phyloP scores from a whole-genome alignment of 116 monocot genomes.

The Papilionanthe hybrid region DNA sequence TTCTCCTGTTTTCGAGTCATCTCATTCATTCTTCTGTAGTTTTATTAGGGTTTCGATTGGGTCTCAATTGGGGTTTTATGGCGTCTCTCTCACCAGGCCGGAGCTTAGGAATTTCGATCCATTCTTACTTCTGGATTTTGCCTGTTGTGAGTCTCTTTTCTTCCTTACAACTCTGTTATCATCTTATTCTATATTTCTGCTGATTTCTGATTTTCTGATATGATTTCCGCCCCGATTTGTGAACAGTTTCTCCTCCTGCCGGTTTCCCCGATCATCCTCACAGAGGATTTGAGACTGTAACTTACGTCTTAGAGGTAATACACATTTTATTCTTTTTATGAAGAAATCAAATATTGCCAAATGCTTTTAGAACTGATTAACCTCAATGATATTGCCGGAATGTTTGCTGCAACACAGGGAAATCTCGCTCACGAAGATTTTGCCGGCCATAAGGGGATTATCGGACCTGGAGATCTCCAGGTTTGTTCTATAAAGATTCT shows the following conservation, averaged over 20 bases:
- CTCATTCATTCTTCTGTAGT: neutral
- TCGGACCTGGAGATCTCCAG: constrained; percentile 72
- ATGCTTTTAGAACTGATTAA: too few relatives aligned
- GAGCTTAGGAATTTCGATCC: constrained; percentile 85
- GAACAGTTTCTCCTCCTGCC: constrained; percentile 60
- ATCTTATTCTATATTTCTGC: neutral
- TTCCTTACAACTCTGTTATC: neutral
- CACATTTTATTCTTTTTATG: neutral
- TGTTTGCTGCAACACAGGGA: constrained; percentile 53
- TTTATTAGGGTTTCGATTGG: neutral
- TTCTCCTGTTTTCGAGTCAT: neutral
- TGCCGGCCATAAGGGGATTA: constrained; percentile 67
- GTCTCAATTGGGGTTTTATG: neutral
- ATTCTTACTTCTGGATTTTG: constrained; percentile 85
- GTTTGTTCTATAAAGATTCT: constrained; percentile 6
- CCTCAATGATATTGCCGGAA: neutral
- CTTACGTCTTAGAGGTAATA: constrained; percentile 72
- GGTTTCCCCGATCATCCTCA: constrained; percentile 99
- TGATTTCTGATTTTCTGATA: constrained; percentile 1
- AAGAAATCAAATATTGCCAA: too few relatives aligned
- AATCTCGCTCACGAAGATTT: constrained; percentile 70
- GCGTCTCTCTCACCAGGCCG: constrained; percentile 28
- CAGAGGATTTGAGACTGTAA: constrained; percentile 88
- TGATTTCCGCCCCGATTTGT: constrained; percentile 1
- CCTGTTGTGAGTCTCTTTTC: constrained; percentile 34